Conservation (phyloP, 345 rosid species). For the Salix suchowensis region DNA sequence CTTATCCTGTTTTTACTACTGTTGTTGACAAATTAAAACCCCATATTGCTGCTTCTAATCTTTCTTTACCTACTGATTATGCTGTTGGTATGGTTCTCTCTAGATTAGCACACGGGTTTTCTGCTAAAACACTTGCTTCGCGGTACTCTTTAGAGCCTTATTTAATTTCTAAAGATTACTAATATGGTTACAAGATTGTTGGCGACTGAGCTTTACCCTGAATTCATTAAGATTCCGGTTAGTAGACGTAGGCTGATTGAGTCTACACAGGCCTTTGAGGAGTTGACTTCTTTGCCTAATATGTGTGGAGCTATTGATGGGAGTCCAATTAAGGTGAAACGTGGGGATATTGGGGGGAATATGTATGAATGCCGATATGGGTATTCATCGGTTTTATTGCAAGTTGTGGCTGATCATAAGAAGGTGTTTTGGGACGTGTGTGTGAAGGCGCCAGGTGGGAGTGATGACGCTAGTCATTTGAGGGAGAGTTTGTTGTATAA, state of each 20-base stretch:
- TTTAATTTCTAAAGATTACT: constrained; percentile 83
- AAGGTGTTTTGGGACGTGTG: constrained; percentile 96
- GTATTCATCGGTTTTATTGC: constrained; percentile 72
- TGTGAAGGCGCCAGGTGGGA: constrained; percentile 83
- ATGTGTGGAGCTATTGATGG: constrained; percentile 89
- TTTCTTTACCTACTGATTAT: constrained; percentile 90
- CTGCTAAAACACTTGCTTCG: constrained; percentile 65
- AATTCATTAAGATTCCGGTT: constrained; percentile 83
- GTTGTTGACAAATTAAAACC: constrained; percentile 90
- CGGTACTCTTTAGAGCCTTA: constrained; percentile 83
- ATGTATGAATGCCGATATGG: constrained; percentile 58
- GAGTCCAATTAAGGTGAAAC: constrained; percentile 55
- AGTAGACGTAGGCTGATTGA: constrained; percentile 77
- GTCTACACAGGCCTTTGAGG: constrained; percentile 86
- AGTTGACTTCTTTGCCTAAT: constrained; percentile 84
- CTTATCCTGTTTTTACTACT: constrained; percentile 83
- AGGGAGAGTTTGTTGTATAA: constrained; percentile 82
- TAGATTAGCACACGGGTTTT: constrained; percentile 72
- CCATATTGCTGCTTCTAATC: constrained; percentile 75
- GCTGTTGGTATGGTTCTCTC: constrained; percentile 96
- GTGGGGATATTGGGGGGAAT: constrained; percentile 31
- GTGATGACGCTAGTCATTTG: constrained; percentile 78
- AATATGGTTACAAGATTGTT: constrained; percentile 90
- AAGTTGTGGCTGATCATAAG: constrained; percentile 89
- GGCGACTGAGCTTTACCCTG: constrained; percentile 88